These are phyloP conservation scores for Anethum foeniculum DNA, from an alignment of 140 eudicot genomes.

Conservation along the genomic window DNA sequence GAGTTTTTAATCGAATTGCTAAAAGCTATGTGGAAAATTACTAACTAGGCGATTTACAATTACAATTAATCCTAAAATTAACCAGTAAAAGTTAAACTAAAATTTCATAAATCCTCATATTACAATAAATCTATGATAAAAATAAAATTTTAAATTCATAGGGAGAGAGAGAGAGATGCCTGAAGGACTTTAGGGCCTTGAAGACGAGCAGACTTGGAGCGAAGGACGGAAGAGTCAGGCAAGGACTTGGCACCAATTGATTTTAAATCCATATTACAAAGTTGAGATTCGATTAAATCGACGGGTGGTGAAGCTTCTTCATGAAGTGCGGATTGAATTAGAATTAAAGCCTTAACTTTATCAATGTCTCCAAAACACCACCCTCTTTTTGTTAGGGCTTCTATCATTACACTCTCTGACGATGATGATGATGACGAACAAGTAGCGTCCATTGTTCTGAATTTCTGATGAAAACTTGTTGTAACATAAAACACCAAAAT, in stretches of 20 bases:
- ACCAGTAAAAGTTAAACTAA: too few species aligned
- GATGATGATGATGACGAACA: conserved; percentile 29
- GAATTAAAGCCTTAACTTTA: conserved; percentile 38
- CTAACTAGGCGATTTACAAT: neutral
- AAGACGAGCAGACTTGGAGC: conserved; percentile 47
- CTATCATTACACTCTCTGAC: conserved; percentile 19
- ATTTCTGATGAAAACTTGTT: too few species aligned
- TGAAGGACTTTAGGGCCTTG: conserved; percentile 75
- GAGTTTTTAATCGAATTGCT: neutral
- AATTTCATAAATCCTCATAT: too few species aligned
- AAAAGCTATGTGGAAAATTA: neutral
- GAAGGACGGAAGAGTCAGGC: conserved; percentile 54
- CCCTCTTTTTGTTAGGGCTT: conserved; percentile 45
- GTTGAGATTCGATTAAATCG: conserved; percentile 56
- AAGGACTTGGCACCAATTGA: conserved; percentile 64
- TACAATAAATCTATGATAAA: too few species aligned
- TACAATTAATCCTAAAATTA: too few species aligned
- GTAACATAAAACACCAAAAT: too few species aligned
- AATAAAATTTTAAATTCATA: too few species aligned
- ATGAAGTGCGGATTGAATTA: conserved; percentile 24
- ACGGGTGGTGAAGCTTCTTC: conserved; percentile 16
- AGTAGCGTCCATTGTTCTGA: conserved; percentile 26
- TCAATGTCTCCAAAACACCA: conserved; percentile 54
- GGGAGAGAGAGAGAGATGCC: conserved; percentile 20
- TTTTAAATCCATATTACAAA: conserved; percentile 57